A percentile compares a stretch with the other conserved stretches of the same genome.
These are phyloP conservation scores for Escovopsis sp. DNA, from an alignment of 2,329 filamentous ascomycete genomes.

Conservation along the genomic window DNA sequence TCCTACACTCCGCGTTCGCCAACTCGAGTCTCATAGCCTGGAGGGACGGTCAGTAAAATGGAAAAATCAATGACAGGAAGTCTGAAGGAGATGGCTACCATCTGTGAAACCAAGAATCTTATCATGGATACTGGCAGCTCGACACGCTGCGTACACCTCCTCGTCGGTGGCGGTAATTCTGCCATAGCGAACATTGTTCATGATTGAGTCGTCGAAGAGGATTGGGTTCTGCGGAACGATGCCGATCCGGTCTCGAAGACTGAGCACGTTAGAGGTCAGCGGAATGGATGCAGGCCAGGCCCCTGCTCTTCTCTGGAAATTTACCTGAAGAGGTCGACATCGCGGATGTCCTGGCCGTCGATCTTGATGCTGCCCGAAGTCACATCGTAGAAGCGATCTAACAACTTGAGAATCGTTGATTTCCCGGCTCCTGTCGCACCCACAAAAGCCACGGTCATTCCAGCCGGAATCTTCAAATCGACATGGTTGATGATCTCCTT, in stretches of 20 bases:
- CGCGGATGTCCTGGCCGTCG: slow-evolving; percentile 41
- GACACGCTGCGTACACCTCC: slow-evolving; percentile 39
- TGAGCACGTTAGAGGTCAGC: slow-evolving; percentile 12
- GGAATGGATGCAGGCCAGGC: not conserved
- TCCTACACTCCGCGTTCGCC: slow-evolving; percentile 35
- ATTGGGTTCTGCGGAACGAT: slow-evolving; percentile 41
- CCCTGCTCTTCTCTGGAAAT: not conserved
- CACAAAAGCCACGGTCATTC: slow-evolving; percentile 44
- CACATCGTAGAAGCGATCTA: slow-evolving; percentile 45
- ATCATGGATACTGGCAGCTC: slow-evolving; percentile 42
- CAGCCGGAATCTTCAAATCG: slow-evolving; percentile 33
- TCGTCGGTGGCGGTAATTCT: slow-evolving; percentile 38
- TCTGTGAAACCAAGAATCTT: slow-evolving; percentile 40
- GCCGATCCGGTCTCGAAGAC: slow-evolving; percentile 38
- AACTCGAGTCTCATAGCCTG: slow-evolving; percentile 34
- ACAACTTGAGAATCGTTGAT: slow-evolving; percentile 42
- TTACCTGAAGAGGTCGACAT: slow-evolving; percentile 35
- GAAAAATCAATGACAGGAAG: not conserved
- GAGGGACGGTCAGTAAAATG: slow-evolving; percentile 4
- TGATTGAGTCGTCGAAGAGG: slow-evolving; percentile 42
- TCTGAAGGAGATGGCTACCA: slow-evolving; percentile 15
- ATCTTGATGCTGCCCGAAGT: slow-evolving; percentile 36
- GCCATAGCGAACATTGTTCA: slow-evolving; percentile 45
- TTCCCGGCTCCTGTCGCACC: slow-evolving; percentile 46
- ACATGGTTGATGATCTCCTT: slow-evolving; percentile 42